Evolutionary conservation across 2,329 filamentous ascomycete genomes (phyloP).

Genomic region (Geosmithia putterillii): DNA sequence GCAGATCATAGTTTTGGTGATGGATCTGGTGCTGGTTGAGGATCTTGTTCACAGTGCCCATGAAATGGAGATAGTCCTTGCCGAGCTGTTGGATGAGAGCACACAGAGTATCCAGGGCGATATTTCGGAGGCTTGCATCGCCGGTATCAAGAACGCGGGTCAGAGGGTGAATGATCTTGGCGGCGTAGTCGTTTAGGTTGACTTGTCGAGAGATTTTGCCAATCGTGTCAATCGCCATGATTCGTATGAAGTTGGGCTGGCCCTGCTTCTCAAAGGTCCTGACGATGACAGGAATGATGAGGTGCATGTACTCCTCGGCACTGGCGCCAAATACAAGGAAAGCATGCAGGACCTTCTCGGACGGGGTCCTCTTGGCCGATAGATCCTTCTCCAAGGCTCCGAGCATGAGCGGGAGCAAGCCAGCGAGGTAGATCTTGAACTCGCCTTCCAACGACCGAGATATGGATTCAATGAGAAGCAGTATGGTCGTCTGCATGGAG

Average conservation of each 20-base stretch:
- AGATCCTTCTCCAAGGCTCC: constrained; percentile 81
- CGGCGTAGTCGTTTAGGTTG: constrained; percentile 93
- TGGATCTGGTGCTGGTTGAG: constrained; percentile 69
- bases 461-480: constrained; percentile 87
- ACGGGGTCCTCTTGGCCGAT: constrained; percentile 63
- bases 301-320: constrained; percentile 96
- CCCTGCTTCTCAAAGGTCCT: constrained; percentile 83
- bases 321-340: constrained; percentile 94
- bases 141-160: constrained; percentile 65
- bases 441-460: constrained; percentile 89
- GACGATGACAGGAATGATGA: constrained; percentile 93
- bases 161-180: constrained; percentile 90
- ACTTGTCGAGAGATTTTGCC: constrained; percentile 91
- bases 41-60: constrained; percentile 83
- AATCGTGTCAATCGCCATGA: constrained; percentile 86
- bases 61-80: constrained; percentile 89
- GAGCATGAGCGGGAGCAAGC: constrained; percentile 84
- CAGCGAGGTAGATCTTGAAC: constrained; percentile 91
- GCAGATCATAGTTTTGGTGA: constrained; percentile 82
- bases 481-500: constrained; percentile 78
- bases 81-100: constrained; percentile 93
- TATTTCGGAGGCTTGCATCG: constrained; percentile 62
- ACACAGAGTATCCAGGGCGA: constrained; percentile 87
- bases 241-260: constrained; percentile 68
- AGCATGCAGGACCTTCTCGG: constrained; percentile 83